Percentiles rank a stretch among this genome's conserved stretches.
These are phyloP conservation scores for Dorcoceras hygrometricum DNA, from an alignment of 257 asterid genomes.

Conservation along the genomic window DNA sequence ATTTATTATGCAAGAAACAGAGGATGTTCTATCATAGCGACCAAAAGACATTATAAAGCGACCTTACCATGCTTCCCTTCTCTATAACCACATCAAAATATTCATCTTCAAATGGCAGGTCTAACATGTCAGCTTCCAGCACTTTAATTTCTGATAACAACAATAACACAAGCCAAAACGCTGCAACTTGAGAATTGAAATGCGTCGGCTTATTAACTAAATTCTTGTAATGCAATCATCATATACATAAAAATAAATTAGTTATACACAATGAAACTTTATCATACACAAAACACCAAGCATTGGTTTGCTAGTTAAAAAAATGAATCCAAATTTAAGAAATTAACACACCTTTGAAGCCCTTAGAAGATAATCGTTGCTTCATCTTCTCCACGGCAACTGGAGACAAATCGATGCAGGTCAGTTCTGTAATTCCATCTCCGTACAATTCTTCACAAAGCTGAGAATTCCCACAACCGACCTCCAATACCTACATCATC, in stretches of 20 bases:
- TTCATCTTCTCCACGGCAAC: conserved; percentile 88
- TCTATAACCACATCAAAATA: conserved; percentile 88
- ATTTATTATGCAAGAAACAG: neutral
- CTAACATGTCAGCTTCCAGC: conserved; percentile 95
- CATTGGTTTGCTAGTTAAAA: neutral
- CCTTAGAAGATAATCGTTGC: conserved; percentile 65
- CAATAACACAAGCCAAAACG: conserved; percentile 15
- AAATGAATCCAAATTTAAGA: neutral
- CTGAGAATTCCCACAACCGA: conserved; percentile 97
- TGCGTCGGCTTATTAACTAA: neutral
- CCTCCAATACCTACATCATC: conserved; percentile 66
- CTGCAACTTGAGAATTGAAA: conserved; percentile 8
- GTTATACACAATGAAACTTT: neutral
- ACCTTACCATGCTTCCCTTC: conserved; percentile 95
- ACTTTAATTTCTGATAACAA: conserved; percentile 64
- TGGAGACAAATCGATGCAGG: conserved; percentile 90
- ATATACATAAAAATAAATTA: neutral
- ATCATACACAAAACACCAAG: neutral
- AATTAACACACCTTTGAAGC: conserved; percentile 50
- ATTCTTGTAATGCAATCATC: conserved; percentile 4
- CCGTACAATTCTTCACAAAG: conserved; percentile 66
- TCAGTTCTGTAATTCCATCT: conserved; percentile 74
- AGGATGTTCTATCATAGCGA: neutral
- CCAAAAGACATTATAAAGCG: neutral
- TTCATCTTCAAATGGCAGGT: conserved; percentile 77